Conservation (phyloP, 106 monocot species). For the Dioscorea dumetorum region DNA sequence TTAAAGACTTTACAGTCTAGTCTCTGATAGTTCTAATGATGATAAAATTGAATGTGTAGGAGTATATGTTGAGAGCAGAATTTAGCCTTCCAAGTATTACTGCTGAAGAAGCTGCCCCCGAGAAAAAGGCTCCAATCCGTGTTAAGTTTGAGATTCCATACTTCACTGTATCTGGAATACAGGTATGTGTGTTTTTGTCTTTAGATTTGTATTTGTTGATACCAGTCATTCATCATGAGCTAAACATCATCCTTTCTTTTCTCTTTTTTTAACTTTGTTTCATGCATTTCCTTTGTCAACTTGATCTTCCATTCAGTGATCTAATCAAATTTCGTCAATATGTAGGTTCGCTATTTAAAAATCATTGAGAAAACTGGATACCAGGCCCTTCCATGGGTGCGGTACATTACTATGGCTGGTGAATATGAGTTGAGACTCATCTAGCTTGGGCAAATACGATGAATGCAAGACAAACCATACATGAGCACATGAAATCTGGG, state of each 20-base stretch:
- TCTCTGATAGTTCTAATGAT: no score
- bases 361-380: conserved; percentile 96
- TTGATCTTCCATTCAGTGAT: no score
- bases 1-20: no score
- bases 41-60: conserved; percentile 23
- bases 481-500: no score
- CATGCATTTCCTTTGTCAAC: no score
- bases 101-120: conserved; percentile 68
- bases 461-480: no score
- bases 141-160: conserved; percentile 99
- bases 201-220: no score
- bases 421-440: conserved; percentile 91
- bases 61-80: conserved; percentile 94
- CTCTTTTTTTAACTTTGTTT: no score
- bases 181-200: conserved; percentile 28
- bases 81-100: conserved; percentile 92
- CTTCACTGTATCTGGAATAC: conserved; percentile 93
- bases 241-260: no score
- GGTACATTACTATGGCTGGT: conserved; percentile 96
- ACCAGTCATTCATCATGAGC: no score
- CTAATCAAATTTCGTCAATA: no score
- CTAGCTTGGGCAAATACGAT: conserved; percentile 4
- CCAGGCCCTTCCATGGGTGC: conserved; percentile 95
- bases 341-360: conserved; percentile 24
- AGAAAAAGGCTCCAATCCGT: conserved; percentile 89